Evolutionary conservation across 306 rosid genomes (phyloP), one percentile per base, ranked within the genome.

Genomic region (Cucurbita argyrosperma): DNA sequence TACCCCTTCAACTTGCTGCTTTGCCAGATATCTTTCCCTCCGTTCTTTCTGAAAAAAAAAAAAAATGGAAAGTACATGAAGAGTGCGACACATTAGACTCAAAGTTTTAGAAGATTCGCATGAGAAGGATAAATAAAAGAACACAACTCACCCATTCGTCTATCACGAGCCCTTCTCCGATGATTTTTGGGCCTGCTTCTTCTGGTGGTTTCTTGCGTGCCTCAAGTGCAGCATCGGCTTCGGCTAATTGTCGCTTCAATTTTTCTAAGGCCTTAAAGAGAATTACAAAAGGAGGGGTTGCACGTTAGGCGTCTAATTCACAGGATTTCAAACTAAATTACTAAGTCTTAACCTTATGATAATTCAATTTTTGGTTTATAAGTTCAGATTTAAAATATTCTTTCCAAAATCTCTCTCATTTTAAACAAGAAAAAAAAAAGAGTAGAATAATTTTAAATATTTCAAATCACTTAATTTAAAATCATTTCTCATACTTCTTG

Each of bases 21-120:
- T 84, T 8, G 98, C 98, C 14, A 94, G 97, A 64, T 94, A 94
- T 83, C 95, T 84, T 87, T 90, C 98, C 88, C 98, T 83, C 78
- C 98, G 85, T 86, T 94, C 98, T 82, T 94, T 94, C 98, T 91
- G 81, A 3, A 82, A 15, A 2, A 30, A 30, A 6, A 85, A 14
- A 53, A 57, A 76, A 35, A 53, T 26, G 16, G 6, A 67, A 67
- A 60, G 64, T 4, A 49, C 7, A 83, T 66, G 57, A 63, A 19
- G 47, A 38, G 65, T 67, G 52, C 16, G 18, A 15, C 16, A 35
- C 66, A 15, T 60, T 60, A 1, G 7, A 38, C 26, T 14, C 12
- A 30, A 74, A 15, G 35, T 30, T 15, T 26, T 0, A 15, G 8
- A 9, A 60, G 59, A 45, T 14, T 23, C 21, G 39, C 10, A 35